These are phyloP conservation scores for Fomitopsis pulvina DNA, from an alignment of 768 basidiomycete species.

Conservation along the genomic window DNA sequence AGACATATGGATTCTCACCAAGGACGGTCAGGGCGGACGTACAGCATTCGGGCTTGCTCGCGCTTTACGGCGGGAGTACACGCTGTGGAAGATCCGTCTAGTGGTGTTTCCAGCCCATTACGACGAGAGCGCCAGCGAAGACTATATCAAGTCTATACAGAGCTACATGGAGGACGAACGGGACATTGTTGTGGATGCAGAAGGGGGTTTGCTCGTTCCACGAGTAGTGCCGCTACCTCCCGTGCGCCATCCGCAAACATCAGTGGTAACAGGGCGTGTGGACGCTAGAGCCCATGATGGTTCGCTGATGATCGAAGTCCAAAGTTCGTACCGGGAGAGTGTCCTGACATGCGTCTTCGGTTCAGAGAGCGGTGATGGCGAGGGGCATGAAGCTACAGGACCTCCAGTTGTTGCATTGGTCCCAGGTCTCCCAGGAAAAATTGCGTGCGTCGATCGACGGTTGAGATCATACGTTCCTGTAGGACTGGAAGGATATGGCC, in stretches of 20 bases:
- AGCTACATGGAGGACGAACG: not conserved
- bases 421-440: too few relatives aligned
- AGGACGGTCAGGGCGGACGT: constrained; percentile 18
- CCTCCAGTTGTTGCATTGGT: too few relatives aligned
- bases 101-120: constrained; percentile 22
- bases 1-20: not conserved
- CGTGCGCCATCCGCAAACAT: not conserved
- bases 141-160: not conserved
- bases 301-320: too few relatives aligned
- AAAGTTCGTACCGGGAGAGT: too few relatives aligned
- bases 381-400: too few relatives aligned
- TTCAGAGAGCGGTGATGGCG: too few relatives aligned
- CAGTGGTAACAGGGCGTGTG: not conserved
- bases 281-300: not conserved
- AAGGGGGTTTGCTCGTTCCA: not conserved
- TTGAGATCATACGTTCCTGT: not conserved
- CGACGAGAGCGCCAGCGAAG: not conserved
- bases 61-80: constrained; percentile 25
- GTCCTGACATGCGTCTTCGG: too few relatives aligned
- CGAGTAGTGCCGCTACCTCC: not conserved
- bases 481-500: not conserved
- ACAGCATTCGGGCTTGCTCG: constrained; percentile 27
- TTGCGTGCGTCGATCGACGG: too few relatives aligned
- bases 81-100: constrained; percentile 23
- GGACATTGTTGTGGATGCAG: not conserved